Conservation (phyloP, 1,284 basidiomycete species). For the Ganoderma meredithae region DNA sequence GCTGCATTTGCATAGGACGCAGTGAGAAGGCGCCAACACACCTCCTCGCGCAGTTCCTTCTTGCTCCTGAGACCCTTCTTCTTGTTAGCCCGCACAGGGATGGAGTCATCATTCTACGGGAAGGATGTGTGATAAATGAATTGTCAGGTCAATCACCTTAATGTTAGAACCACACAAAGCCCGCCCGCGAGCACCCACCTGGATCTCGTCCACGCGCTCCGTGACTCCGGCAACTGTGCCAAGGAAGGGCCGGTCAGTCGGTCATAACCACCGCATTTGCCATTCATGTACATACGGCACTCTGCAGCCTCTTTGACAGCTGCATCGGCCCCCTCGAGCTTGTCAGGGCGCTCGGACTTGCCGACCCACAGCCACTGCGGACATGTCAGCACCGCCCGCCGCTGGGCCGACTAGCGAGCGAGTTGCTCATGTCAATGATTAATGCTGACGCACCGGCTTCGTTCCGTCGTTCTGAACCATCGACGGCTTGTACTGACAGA, state of each 20-base stretch:
- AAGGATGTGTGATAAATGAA: constrained; percentile 12
- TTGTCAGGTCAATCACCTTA: not conserved
- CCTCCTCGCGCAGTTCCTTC: constrained; percentile 75
- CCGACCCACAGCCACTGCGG: constrained; percentile 74
- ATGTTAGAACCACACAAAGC: not conserved
- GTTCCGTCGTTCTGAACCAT: constrained; percentile 79
- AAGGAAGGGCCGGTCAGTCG: constrained; percentile 5
- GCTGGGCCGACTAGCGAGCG: not conserved
- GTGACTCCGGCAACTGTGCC: constrained; percentile 63
- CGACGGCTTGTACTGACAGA: constrained; percentile 67
- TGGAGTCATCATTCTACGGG: constrained; percentile 64
- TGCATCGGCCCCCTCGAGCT: constrained; percentile 38
- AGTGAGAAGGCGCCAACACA: constrained; percentile 36
- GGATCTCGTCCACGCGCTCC: constrained; percentile 62
- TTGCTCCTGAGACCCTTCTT: constrained; percentile 76
- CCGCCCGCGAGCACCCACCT: constrained; percentile 47
- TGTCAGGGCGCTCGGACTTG: constrained; percentile 40
- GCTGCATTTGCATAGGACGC: not conserved
- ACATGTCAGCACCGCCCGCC: constrained; percentile 18
- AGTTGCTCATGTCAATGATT: not conserved
- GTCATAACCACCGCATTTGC: constrained; percentile 7
- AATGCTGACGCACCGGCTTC: constrained; percentile 57
- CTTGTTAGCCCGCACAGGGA: constrained; percentile 71
- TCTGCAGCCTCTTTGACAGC: constrained; percentile 56
- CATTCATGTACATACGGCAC: constrained; percentile 49